A percentile compares a stretch with the other conserved stretches of the same genome.
phyloP scores from a whole-genome alignment of 805 yeast genomes.

The Hanseniaspora mollemarum region DNA sequence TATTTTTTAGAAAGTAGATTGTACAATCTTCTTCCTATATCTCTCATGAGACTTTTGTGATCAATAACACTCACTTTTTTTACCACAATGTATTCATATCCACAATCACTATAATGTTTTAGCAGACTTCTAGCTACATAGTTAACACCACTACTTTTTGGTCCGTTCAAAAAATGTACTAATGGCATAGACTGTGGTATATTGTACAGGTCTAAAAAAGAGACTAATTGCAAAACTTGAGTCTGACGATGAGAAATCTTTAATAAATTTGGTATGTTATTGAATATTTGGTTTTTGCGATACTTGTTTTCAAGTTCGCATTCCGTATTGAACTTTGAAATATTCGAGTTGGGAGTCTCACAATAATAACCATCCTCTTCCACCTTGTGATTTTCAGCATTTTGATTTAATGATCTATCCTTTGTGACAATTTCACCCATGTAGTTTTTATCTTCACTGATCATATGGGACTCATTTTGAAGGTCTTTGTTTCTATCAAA shows the following conservation, averaged over 20 bases:
- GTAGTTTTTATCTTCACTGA: too few species aligned
- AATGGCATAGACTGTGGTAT: conserved; percentile 1
- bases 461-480: too few species aligned
- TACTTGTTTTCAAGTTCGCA: too few species aligned
- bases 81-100: conserved; percentile 1
- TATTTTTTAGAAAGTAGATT: neutral
- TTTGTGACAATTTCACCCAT: too few species aligned
- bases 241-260: neutral
- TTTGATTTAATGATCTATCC: too few species aligned
- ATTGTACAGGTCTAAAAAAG: conserved; percentile 6
- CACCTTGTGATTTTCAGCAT: too few species aligned
- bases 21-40: conserved; percentile 4
- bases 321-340: too few species aligned
- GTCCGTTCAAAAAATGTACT: conserved; percentile 5
- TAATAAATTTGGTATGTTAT: neutral
- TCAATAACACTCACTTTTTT: conserved; percentile 10
- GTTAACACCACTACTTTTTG: conserved; percentile 6
- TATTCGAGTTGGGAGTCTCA: too few species aligned
- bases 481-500: too few species aligned
- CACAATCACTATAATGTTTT: neutral
- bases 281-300: too few species aligned
- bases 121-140: neutral
- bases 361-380: too few species aligned
- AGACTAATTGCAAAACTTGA: neutral
- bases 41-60: conserved; percentile 9